A percentile compares a stretch with the other conserved stretches of the same genome.
Conservation (phyloP, 225 moss, liverwort and hornwort genomes). For the Bryum argenteum region DNA sequence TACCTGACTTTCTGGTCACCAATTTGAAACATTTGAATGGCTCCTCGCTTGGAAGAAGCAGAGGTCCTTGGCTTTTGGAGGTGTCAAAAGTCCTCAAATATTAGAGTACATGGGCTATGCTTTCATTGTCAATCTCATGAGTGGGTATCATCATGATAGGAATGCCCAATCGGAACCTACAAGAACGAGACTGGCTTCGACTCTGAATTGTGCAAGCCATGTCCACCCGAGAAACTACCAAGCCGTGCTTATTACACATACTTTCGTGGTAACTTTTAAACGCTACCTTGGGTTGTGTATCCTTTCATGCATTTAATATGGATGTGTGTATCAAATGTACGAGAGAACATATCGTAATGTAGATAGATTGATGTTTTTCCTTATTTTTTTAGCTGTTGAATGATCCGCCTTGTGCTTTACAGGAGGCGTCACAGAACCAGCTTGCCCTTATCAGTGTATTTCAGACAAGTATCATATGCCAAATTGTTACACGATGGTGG, state of each 20-base stretch:
- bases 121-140: slow-evolving; percentile 4
- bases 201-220: slow-evolving; percentile 67
- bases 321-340: not conserved
- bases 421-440: slow-evolving; percentile 77
- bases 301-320: not conserved
- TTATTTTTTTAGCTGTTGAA: not conserved
- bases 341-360: not conserved
- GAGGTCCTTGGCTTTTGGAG: slow-evolving; percentile 6
- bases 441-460: slow-evolving; percentile 78
- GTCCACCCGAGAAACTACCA: slow-evolving; percentile 69
- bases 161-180: slow-evolving; percentile 93
- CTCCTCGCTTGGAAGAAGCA: not conserved
- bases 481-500: slow-evolving; percentile 91
- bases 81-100: slow-evolving; percentile 1
- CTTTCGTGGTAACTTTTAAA: slow-evolving; percentile 66
- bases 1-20: slow-evolving; percentile 1
- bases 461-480: slow-evolving; percentile 95
- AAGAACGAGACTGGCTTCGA: slow-evolving; percentile 84
- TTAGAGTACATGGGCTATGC: not conserved
- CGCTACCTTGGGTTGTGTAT: not conserved
- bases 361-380: not conserved
- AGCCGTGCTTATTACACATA: slow-evolving; percentile 79
- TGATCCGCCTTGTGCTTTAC: slow-evolving; percentile 28
- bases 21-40: not conserved
- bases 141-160: slow-evolving; percentile 54